Evolutionary conservation across 176 grass and related monocot species (phyloP).

Genomic region (Avena sativa): DNA sequence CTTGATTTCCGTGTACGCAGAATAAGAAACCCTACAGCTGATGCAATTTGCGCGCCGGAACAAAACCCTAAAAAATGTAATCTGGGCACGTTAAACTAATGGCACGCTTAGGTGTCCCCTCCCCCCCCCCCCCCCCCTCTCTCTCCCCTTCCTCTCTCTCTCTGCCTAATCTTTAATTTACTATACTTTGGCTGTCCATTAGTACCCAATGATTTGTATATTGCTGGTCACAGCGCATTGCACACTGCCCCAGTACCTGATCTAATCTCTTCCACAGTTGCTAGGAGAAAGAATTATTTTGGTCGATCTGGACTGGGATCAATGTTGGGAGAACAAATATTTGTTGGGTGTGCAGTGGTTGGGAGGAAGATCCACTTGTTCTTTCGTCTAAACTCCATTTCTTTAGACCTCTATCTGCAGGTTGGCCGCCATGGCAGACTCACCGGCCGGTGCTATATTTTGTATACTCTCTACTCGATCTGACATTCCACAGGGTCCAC

Average conservation of each 20-base stretch:
- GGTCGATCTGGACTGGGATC: constrained; percentile 40
- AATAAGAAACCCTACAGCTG: constrained; percentile 31
- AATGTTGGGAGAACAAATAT: constrained; percentile 17
- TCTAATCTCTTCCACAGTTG: constrained; percentile 34
- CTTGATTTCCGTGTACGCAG: constrained; percentile 19
- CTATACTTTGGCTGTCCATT: constrained; percentile 33
- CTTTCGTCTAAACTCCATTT: constrained; percentile 28
- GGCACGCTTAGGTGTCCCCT: constrained; percentile 41
- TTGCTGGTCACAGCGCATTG: constrained; percentile 53
- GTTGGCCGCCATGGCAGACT: constrained; percentile 21
- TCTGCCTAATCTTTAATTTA: constrained; percentile 37
- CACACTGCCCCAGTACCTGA: constrained; percentile 57
- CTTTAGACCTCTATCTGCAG: neutral
- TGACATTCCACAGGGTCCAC: constrained; percentile 42
- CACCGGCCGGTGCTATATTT: neutral
- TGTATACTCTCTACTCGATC: constrained; percentile 37
- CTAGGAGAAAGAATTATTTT: constrained; percentile 22
- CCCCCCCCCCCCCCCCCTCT: no score
- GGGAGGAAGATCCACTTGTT: constrained; percentile 53
- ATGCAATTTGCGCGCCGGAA: constrained; percentile 38
- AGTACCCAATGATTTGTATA: constrained; percentile 38
- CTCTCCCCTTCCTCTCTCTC: neutral
- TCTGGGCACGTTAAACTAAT: constrained; percentile 52
- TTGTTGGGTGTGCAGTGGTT: constrained; percentile 46
- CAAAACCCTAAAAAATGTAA: constrained; percentile 41